phyloP scores from a whole-genome alignment of 306 rosid species.

The Vigna nakashimae region DNA sequence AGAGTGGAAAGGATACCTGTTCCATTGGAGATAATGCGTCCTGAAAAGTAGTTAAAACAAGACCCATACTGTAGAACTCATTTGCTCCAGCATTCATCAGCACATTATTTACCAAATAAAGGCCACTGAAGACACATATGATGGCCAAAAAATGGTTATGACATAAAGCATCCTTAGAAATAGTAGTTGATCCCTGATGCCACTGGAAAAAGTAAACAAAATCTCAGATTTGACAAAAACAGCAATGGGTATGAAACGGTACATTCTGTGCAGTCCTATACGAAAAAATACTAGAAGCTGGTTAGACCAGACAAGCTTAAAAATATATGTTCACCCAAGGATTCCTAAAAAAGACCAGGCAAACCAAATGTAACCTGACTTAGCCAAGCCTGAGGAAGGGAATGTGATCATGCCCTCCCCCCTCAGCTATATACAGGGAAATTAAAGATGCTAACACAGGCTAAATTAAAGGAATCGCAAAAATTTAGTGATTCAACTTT shows the following conservation, averaged over 20 bases:
- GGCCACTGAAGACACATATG: constrained; percentile 74
- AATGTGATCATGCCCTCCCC: background rate
- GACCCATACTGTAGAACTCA: constrained; percentile 69
- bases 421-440: background rate
- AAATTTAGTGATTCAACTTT: background rate
- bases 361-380: background rate
- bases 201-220: constrained; percentile 50
- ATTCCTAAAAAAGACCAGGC: background rate
- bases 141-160: constrained; percentile 82
- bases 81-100: constrained; percentile 77
- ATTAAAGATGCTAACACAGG: background rate
- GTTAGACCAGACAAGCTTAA: constrained; percentile 24
- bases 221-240: constrained; percentile 46
- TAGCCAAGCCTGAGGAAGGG: background rate
- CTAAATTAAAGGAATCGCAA: background rate
- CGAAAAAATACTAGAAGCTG: background rate
- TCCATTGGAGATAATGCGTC: constrained; percentile 78
- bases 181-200: constrained; percentile 61
- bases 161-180: constrained; percentile 74
- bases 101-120: constrained; percentile 73
- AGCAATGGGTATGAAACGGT: constrained; percentile 17
- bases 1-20: constrained; percentile 64
- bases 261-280: constrained; percentile 7
- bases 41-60: constrained; percentile 72
- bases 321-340: background rate